Evolutionary conservation across 192 early-diverging fungal species (phyloP), one percentile per base, ranked within the genome.

Genomic region (Linnemannia schmuckeri): DNA sequence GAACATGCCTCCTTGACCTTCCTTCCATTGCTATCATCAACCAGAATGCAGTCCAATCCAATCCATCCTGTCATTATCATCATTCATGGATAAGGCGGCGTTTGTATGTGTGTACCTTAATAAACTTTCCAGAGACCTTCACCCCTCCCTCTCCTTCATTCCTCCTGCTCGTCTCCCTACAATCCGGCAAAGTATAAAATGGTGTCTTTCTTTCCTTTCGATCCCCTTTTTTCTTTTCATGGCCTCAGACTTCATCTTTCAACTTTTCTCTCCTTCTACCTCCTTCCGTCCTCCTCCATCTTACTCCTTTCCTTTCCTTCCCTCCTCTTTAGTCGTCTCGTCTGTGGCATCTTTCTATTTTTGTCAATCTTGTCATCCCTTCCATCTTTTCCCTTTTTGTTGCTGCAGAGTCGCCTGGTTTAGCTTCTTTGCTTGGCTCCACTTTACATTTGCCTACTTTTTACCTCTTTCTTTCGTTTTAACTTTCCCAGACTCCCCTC

Each of bases 191-290:
- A 5, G 40, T 41, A 71, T 41, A 71, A 41, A 71, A 71, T 42
- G 22, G 70, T 41, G 1, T 15, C 70, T 20, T n/a, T 41, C 70
- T 20, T 38, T 37, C 70, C 33, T 38, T 10, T 33, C 20, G 38
- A 3, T 20, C 70, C 2, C 37, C 41, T 42, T 71, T 40, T 70
- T 41, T 22, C 33, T 24, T 70, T 70, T 33, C 33, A 41, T 70
- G n/a, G 47, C 75, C 40, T 66, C 54, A 38, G 37, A 41, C 57
- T 27, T 66, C 57, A 40, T 66, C 55, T 41, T n/a, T 76, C 33
- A 22, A 20, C 75, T 40, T 44, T 61, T 41, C 12, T 76, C 75
- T 63, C 44, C 55, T 75, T 38, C 40, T 40, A 55, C 44, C 42
- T 70, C n/a, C 40, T n/a, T 13, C 49, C 40, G 27, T 42, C 76